Conservation (phyloP, 768 basidiomycete genomes). For the Serendipita sp. region DNA sequence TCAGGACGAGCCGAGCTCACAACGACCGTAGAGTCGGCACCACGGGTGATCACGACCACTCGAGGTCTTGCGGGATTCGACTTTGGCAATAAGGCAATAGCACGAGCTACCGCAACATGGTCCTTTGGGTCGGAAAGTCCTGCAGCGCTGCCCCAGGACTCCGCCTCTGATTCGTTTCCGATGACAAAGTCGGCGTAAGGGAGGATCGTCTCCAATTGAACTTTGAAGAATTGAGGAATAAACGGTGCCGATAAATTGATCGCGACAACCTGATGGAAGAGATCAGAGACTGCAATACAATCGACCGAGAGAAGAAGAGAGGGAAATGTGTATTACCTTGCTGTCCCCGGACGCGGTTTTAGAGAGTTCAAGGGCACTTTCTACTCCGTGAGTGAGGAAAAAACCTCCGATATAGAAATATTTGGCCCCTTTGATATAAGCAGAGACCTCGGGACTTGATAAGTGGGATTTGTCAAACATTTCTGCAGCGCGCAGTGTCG, state of each 20-base stretch:
- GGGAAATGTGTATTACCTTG: conserved; percentile 38
- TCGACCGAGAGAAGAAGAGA: too few species aligned
- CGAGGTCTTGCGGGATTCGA: conserved; percentile 61
- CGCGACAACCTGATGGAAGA: conserved; percentile 48
- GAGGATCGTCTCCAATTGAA: conserved; percentile 65
- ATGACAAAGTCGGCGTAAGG: conserved; percentile 81
- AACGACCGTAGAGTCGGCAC: conserved; percentile 60
- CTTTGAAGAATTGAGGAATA: conserved; percentile 84
- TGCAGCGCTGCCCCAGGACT: conserved; percentile 61
- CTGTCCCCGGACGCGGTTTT: conserved; percentile 57
- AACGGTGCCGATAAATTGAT: conserved; percentile 96
- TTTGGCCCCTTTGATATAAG: conserved; percentile 64
- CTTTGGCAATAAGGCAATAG: conserved; percentile 64
- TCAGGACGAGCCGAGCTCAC: conserved; percentile 46
- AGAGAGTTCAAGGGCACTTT: conserved; percentile 54
- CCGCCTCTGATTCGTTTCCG: conserved; percentile 94
- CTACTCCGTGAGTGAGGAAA: conserved; percentile 88
- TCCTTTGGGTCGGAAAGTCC: conserved; percentile 52
- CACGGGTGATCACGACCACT: conserved; percentile 82
- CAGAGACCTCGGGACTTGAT: conserved; percentile 53
- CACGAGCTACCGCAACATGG: conserved; percentile 50
- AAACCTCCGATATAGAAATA: conserved; percentile 92
- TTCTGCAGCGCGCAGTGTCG: conserved; percentile 80
- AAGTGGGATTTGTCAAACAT: conserved; percentile 75
- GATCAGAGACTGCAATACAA: not conserved